A percentile compares a stretch with the other conserved stretches of the same genome.
These are phyloP conservation scores for Aspergillus terreus DNA, from an alignment of 2,329 filamentous ascomycete genomes.

Conservation along the genomic window DNA sequence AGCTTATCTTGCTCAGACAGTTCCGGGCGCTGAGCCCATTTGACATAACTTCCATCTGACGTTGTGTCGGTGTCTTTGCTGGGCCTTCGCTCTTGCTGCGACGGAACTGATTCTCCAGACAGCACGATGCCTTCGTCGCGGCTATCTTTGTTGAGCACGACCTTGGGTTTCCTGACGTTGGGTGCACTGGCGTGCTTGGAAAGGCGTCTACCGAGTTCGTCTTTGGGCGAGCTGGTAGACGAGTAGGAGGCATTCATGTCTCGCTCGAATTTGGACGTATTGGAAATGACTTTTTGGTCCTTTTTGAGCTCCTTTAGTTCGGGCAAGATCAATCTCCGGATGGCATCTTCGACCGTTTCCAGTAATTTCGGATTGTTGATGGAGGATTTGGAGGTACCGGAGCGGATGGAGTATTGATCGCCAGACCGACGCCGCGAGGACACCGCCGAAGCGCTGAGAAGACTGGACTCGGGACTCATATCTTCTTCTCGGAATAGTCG, in stretches of 20 bases:
- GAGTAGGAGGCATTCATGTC: constrained; percentile 60
- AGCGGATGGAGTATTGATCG: constrained; percentile 57
- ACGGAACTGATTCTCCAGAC: constrained; percentile 49
- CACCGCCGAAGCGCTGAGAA: constrained; percentile 55
- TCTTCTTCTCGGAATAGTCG: constrained; percentile 53
- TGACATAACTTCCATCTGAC: constrained; percentile 44
- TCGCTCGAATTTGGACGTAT: constrained; percentile 64
- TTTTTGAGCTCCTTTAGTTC: constrained; percentile 89
- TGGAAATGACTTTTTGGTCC: constrained; percentile 75
- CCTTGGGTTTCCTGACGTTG: constrained; percentile 59
- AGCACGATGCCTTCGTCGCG: constrained; percentile 57
- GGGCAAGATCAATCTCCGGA: constrained; percentile 81
- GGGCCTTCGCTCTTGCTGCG: constrained; percentile 51
- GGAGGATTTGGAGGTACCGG: constrained; percentile 63
- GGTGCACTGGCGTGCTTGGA: constrained; percentile 61
- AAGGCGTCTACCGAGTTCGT: constrained; percentile 51
- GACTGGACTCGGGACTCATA: constrained; percentile 58
- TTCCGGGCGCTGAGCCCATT: constrained; percentile 46
- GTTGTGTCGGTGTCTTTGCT: constrained; percentile 49
- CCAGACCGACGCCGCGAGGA: constrained; percentile 53
- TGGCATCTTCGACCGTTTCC: constrained; percentile 89
- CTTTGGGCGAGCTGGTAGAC: constrained; percentile 54
- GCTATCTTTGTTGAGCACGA: constrained; percentile 56
- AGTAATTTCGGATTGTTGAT: constrained; percentile 90
- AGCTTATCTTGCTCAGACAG: constrained; percentile 50